A percentile compares a stretch with the other conserved stretches of the same genome.
These are phyloP conservation scores for Penicillium sp. DNA, from an alignment of 2,329 filamentous ascomycete genomes.

Conservation along the genomic window DNA sequence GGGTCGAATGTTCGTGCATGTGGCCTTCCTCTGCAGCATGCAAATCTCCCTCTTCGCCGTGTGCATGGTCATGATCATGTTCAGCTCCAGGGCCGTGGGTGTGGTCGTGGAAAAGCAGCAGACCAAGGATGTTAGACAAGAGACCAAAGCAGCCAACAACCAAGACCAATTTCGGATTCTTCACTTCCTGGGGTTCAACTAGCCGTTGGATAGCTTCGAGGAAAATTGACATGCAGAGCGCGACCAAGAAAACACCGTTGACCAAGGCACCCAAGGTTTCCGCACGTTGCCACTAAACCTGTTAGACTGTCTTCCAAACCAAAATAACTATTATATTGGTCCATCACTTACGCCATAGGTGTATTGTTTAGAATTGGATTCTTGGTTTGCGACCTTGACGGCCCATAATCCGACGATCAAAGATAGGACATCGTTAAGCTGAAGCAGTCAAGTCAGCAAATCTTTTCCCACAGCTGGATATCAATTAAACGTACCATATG, in stretches of 20 bases:
- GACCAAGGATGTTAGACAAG: slow-evolving; percentile 80
- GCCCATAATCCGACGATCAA: slow-evolving; percentile 91
- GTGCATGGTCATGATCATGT: slow-evolving; percentile 52
- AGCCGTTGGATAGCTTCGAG: slow-evolving; percentile 91
- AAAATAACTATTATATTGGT: neutral
- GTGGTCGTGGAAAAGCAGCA: slow-evolving; percentile 90
- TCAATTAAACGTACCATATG: slow-evolving; percentile 71
- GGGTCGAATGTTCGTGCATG: slow-evolving; percentile 30
- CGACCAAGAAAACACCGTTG: slow-evolving; percentile 96
- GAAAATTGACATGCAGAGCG: slow-evolving; percentile 92
- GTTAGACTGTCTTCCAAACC: neutral
- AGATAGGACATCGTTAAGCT: slow-evolving; percentile 97
- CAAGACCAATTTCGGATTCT: slow-evolving; percentile 79
- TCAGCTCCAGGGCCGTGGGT: slow-evolving; percentile 68
- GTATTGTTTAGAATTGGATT: slow-evolving; percentile 77
- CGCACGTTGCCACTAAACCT: slow-evolving; percentile 84
- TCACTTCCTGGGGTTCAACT: slow-evolving; percentile 83
- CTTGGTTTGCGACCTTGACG: slow-evolving; percentile 80
- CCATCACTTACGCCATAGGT: slow-evolving; percentile 75
- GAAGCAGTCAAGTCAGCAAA: slow-evolving; percentile 2
- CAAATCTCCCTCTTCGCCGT: slow-evolving; percentile 50
- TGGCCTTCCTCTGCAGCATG: slow-evolving; percentile 37
- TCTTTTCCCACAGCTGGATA: neutral
- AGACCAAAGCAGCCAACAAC: slow-evolving; percentile 85
- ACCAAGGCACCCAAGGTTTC: slow-evolving; percentile 95